Conservation (phyloP, 768 basidiomycete species). For the Amanita exitialis region DNA sequence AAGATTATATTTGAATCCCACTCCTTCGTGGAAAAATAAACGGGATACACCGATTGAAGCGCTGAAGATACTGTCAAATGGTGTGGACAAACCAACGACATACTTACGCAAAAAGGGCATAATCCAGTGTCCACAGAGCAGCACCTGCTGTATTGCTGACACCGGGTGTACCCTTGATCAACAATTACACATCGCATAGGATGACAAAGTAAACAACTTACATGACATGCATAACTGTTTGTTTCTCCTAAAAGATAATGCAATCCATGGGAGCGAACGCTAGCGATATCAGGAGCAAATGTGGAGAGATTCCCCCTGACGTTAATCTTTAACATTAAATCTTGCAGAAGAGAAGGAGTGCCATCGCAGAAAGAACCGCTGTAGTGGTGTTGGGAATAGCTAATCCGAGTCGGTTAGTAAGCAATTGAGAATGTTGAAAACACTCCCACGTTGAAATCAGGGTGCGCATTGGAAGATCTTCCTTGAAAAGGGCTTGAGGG, state of each 20-base stretch:
- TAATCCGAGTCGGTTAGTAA: constrained; percentile 12
- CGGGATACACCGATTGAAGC: constrained; percentile 42
- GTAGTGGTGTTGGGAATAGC: constrained; percentile 47
- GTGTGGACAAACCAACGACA: background rate
- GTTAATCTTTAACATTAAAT: constrained; percentile 55
- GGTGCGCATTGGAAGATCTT: constrained; percentile 43
- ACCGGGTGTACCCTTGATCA: constrained; percentile 32
- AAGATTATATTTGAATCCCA: constrained; percentile 65
- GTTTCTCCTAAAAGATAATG: constrained; percentile 57
- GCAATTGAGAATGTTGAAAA: background rate
- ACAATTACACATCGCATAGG: background rate
- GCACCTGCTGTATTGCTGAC: constrained; percentile 67
- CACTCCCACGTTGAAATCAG: constrained; percentile 40
- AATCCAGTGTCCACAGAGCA: constrained; percentile 59
- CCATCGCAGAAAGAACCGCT: constrained; percentile 59
- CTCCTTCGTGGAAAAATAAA: constrained; percentile 55
- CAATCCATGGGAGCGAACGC: constrained; percentile 33
- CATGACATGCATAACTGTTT: constrained; percentile 40
- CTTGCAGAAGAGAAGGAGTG: constrained; percentile 39
- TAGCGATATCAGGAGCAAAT: constrained; percentile 44
- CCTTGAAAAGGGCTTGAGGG: constrained; percentile 45
- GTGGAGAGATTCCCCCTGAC: constrained; percentile 45
- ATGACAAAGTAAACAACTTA: constrained; percentile 11
- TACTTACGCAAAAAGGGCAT: constrained; percentile 42
- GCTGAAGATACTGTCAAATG: constrained; percentile 11